Conservation (phyloP, 2,329 filamentous ascomycete species). For the Lecanoromycetidae sp. region DNA sequence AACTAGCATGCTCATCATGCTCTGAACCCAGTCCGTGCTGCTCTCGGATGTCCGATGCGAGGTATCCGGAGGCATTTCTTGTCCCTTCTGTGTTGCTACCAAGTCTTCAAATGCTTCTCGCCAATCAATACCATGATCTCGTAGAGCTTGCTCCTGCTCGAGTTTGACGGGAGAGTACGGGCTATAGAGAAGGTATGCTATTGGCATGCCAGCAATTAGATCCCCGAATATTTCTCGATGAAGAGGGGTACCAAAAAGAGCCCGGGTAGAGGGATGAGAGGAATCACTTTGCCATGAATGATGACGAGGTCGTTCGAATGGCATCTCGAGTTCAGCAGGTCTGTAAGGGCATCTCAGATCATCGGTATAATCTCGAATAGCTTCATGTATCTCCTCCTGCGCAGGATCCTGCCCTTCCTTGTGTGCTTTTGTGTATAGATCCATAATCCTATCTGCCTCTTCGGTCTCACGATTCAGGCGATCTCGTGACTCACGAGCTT, state of each 20-base stretch:
- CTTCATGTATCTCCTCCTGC: not conserved
- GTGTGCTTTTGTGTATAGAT: conserved; percentile 4
- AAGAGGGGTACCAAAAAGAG: not conserved
- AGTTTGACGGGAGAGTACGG: conserved; percentile 45
- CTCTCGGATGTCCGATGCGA: not conserved
- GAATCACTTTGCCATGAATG: not conserved
- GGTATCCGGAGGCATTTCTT: conserved; percentile 15
- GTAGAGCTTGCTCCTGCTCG: conserved; percentile 32
- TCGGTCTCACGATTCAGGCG: conserved; percentile 4
- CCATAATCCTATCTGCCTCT: conserved; percentile 6
- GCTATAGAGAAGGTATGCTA: conserved; percentile 35
- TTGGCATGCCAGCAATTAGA: conserved; percentile 19
- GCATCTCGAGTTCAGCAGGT: conserved; percentile 1
- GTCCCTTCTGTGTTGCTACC: conserved; percentile 36
- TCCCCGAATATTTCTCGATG: not conserved
- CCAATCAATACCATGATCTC: conserved; percentile 33
- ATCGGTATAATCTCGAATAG: not conserved
- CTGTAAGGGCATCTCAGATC: conserved; percentile 11
- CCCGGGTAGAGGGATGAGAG: not conserved
- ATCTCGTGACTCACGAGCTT: conserved; percentile 4
- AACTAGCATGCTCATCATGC: conserved; percentile 2
- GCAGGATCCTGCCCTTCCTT: not conserved
- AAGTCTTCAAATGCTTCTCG: conserved; percentile 49
- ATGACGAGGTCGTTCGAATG: not conserved
- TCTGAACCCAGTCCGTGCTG: conserved; percentile 2